These are phyloP conservation scores for Didymella pinodella DNA, from an alignment of 2,329 filamentous ascomycete genomes.

Conservation along the genomic window DNA sequence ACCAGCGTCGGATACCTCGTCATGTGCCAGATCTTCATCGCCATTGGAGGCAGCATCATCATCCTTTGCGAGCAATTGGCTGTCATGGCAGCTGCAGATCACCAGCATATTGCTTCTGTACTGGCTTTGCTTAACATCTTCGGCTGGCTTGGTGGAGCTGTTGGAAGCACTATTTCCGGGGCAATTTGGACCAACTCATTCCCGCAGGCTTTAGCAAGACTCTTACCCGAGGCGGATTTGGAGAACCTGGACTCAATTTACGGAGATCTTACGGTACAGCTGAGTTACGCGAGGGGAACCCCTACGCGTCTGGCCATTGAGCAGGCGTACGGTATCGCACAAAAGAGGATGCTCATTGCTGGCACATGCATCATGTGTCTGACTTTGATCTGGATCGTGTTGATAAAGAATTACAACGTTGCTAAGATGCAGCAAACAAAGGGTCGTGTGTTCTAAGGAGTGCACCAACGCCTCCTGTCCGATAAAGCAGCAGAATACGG, in stretches of 20 bases:
- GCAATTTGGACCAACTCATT: constrained; percentile 65
- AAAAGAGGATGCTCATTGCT: constrained; percentile 57
- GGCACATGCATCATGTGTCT: constrained; percentile 41
- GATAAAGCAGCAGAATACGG: too few species aligned
- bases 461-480: too few species aligned
- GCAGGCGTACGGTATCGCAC: constrained; percentile 54
- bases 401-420: constrained; percentile 31
- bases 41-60: constrained; percentile 34
- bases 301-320: constrained; percentile 54
- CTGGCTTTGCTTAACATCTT: constrained; percentile 63
- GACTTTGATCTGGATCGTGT: constrained; percentile 26
- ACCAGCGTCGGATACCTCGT: constrained; percentile 26
- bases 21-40: constrained; percentile 36
- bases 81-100: constrained; percentile 41
- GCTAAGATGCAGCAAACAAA: constrained; percentile 30
- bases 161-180: constrained; percentile 61
- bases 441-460: constrained; percentile 24
- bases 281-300: constrained; percentile 54
- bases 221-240: constrained; percentile 50
- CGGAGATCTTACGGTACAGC: constrained; percentile 49
- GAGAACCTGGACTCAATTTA: constrained; percentile 50
- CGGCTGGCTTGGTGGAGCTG: constrained; percentile 61
- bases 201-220: constrained; percentile 27
- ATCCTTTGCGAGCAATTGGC: constrained; percentile 35
- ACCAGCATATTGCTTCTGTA: constrained; percentile 57